Evolutionary conservation across 805 yeast species (phyloP), one percentile per base, ranked within the genome.

Genomic region (baker's yeast (Saccharomyces cerevisiae)): DNA sequence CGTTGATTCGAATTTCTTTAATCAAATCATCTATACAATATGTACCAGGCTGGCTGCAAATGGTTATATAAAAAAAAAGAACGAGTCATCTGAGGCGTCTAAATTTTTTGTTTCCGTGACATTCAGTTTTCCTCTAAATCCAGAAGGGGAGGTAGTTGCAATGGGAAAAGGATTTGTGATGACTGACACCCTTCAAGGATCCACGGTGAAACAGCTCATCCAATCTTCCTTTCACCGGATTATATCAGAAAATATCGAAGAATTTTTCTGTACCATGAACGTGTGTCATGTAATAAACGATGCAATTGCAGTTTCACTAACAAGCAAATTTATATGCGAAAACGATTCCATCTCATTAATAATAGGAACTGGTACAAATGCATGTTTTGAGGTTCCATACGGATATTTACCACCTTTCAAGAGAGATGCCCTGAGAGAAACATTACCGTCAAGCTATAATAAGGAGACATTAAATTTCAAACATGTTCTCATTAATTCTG

Each of bases 301-400:
- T 62, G 79, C 87, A 1, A 75, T 82, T n/a, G 84, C 87, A 0
- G 87, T 83, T 0, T 79, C 76, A 62, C 70, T 84, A 10, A 77
- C 87, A 0, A 84, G 83, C 9, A 59, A 66, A 21, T 60, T 62
- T 31, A 66, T 54, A 26, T 55, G 50, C 11, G 55, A 70, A 2
- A 24, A 31, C 13, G 74, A 76, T 52, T 53, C 56, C 2, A 60
- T 84, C 48, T 85, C 87, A 0, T 59, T 85, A 59, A 86, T 85
- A 2, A 66, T 84, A 51, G 90, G 91, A 0, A 85, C 91, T 2
- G 91, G 91, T 1, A 67, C 81, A 52, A 85, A 85, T 60, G 66
- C 80, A 36, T 80, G 68, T 72, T 80, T 70, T 60, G 66, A 64
- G 30, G 28, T 66, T n/a, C 62, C 65, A 21, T 53, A 49, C 6